Base-by-base conservation (phyloP, 805 yeast genomes). In the Monosporozyma solicola region DNA sequence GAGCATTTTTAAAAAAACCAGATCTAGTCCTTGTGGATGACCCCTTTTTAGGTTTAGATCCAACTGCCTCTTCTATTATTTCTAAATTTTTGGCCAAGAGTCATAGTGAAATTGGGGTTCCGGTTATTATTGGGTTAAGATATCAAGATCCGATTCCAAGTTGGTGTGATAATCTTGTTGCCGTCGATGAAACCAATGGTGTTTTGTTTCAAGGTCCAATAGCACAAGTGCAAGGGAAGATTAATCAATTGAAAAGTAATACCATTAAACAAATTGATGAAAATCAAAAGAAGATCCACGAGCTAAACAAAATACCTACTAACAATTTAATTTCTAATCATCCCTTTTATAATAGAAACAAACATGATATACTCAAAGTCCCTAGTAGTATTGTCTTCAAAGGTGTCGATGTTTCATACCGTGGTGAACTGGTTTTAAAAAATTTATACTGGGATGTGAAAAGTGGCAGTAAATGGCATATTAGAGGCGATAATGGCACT, bases 21-120 rank as follows among this genome's bases (percentile, higher is more conserved):
- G 72, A 74, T 46, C 58, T 90, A 32, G 69, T 90, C 51, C 65
- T 92, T 4, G 75, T 92, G 20, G 98, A 94, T 66, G 98, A 94
- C 61, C 97, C 97, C 9, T 92, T 90, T 61, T 67, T 94, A 43
- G 99, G 98, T 0, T 73, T 92, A 16, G 99, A 92, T 62, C 94
- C 96, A 0, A 64, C 67, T 1, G 91, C 95, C 11, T 73, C 87
- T 0, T 55, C 67, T 1, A 68, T 77, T 7, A 87, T 92, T 20
- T 79, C 88, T 16, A 62, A 64, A 10, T 63, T 66, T 49, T 54
- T 69, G 24, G 53, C 59, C 0, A 51, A 48, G 3, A 60, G 58
- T 45, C 53, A 58, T n/a, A 37, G 47, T 25, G 16, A 47, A 3
- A 44, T 48, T 44, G 46, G 54, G 7, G 49, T 58, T 13, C 83